Evolutionary conservation across 805 yeast genomes (phyloP).

Genomic region (Starmerella etchellsii): DNA sequence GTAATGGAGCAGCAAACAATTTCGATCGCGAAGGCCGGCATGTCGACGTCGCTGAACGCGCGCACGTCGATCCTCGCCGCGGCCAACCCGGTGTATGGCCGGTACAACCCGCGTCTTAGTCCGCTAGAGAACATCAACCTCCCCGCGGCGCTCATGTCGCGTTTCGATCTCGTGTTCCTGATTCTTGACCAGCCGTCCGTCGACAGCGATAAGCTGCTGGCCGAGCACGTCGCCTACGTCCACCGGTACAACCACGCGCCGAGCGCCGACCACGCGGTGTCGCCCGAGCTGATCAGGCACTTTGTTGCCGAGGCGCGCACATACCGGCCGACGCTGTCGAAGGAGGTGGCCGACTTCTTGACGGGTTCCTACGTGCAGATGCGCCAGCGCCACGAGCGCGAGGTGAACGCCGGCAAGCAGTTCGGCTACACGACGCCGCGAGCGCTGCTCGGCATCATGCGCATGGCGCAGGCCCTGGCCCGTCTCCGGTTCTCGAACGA

Average conservation of each 20-base stretch:
- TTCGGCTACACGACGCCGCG: constrained; percentile 93
- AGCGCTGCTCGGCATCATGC: constrained; percentile 76
- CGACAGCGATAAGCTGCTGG: constrained; percentile 72
- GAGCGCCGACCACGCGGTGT: constrained; percentile 54
- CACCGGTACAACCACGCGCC: constrained; percentile 92
- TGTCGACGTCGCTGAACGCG: constrained; percentile 89
- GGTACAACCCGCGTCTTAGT: constrained; percentile 79
- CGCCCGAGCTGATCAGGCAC: constrained; percentile 69
- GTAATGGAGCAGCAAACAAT: constrained; percentile 99
- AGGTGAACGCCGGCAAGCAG: constrained; percentile 45
- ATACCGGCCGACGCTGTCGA: constrained; percentile 72
- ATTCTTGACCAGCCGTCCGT: constrained; percentile 72
- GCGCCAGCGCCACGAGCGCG: constrained; percentile 79
- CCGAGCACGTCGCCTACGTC: constrained; percentile 87
- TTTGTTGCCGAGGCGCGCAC: constrained; percentile 76
- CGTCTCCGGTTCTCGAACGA: constrained; percentile 65
- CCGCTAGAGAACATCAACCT: constrained; percentile 92
- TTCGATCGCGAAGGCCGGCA: constrained; percentile 94
- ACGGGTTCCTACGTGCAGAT: constrained; percentile 75
- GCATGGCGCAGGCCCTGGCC: constrained; percentile 91
- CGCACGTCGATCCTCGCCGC: constrained; percentile 93
- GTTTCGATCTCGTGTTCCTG: constrained; percentile 83
- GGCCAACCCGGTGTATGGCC: constrained; percentile 93
- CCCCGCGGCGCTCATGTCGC: constrained; percentile 90
- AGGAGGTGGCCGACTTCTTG: constrained; percentile 74